Conservation (phyloP, 129 eudicot species). For the Ambrosia trifida region DNA sequence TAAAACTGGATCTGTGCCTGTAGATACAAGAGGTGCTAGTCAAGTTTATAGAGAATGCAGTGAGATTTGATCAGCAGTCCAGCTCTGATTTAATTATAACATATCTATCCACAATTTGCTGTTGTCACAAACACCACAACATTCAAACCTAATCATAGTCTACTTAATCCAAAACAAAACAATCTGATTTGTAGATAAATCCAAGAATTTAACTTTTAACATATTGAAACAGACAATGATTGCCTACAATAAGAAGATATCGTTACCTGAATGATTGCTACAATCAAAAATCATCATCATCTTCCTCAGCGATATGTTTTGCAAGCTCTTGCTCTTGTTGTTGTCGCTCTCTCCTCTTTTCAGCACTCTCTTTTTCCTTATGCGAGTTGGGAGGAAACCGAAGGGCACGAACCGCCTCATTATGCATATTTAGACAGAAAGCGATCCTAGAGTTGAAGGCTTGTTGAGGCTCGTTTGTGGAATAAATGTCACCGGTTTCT, state of each 20-base stretch:
- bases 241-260: background rate
- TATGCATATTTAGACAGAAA: conserved; percentile 93
- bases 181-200: background rate
- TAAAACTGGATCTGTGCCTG: conserved; percentile 15
- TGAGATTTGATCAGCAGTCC: conserved; percentile 50
- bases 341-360: conserved; percentile 96
- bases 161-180: background rate
- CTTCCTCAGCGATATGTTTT: conserved; percentile 91
- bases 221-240: conserved; percentile 5
- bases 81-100: background rate
- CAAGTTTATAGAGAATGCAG: conserved; percentile 61
- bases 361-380: conserved; percentile 89
- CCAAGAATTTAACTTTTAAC: background rate
- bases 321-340: conserved; percentile 99
- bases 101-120: conserved; percentile 33
- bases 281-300: conserved; percentile 79
- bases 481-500: conserved; percentile 88
- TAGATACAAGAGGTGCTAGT: conserved; percentile 73
- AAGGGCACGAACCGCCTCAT: conserved; percentile 79
- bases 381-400: conserved; percentile 81
- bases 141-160: background rate
- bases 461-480: conserved; percentile 85
- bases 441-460: conserved; percentile 90
- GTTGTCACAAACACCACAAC: background rate
- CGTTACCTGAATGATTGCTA: background rate